Conservation (phyloP, 1,284 basidiomycete genomes). For the Moniliophthora roreri region DNA sequence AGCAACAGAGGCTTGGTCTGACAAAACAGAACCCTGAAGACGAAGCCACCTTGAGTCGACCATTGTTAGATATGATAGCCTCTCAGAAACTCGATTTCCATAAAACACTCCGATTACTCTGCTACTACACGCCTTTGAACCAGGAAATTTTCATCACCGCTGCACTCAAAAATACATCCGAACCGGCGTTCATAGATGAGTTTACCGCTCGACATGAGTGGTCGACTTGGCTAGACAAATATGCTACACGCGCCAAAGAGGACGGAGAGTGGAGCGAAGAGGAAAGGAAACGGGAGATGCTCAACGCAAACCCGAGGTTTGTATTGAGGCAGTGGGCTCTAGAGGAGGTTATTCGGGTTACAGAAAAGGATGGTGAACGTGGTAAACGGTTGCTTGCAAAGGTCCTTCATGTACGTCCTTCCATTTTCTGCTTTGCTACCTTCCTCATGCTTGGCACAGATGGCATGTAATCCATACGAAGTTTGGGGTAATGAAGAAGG, state of each 20-base stretch:
- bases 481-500: slow-evolving; percentile 71
- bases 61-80: slow-evolving; percentile 71
- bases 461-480: slow-evolving; percentile 81
- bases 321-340: slow-evolving; percentile 91
- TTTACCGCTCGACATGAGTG: too few species aligned
- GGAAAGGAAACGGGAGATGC: slow-evolving; percentile 39
- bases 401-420: slow-evolving; percentile 63
- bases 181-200: slow-evolving; percentile 25
- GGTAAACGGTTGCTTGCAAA: slow-evolving; percentile 69
- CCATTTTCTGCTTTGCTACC: slow-evolving; percentile 7
- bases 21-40: slow-evolving; percentile 54
- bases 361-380: slow-evolving; percentile 59
- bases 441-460: slow-evolving; percentile 39
- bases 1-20: slow-evolving; percentile 77
- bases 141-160: slow-evolving; percentile 47
- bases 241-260: slow-evolving; percentile 61
- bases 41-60: slow-evolving; percentile 56
- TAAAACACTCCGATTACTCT: slow-evolving; percentile 73
- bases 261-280: slow-evolving; percentile 35
- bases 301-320: slow-evolving; percentile 79
- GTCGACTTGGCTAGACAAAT: slow-evolving; percentile 64
- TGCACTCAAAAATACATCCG: slow-evolving; percentile 50
- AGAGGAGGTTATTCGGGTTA: slow-evolving; percentile 80
- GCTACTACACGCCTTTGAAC: slow-evolving; percentile 57
- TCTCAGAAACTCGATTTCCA: slow-evolving; percentile 81